Evolutionary conservation across 768 basidiomycete species (phyloP).

Genomic region (Lactarius sp.): DNA sequence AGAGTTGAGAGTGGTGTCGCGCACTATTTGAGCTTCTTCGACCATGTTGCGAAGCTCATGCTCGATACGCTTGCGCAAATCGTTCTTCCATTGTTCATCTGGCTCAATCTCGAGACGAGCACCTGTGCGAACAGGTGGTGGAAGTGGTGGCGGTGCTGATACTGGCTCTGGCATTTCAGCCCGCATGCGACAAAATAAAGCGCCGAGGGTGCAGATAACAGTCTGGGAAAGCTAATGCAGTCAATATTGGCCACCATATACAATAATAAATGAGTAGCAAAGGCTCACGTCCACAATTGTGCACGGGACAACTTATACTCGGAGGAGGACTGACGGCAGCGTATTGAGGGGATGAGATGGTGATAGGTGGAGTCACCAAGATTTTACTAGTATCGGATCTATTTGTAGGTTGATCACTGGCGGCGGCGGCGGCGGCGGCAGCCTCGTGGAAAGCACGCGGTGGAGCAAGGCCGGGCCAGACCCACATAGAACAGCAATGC

Average conservation of each 20-base stretch:
- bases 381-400: slow-evolving; percentile 8
- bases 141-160: slow-evolving; percentile 18
- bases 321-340: slow-evolving; percentile 12
- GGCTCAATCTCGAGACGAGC: no score
- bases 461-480: no score
- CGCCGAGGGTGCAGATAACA: slow-evolving; percentile 17
- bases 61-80: no score
- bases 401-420: slow-evolving; percentile 1
- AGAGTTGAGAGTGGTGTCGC: no score
- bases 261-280: background rate
- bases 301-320: slow-evolving; percentile 4
- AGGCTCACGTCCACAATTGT: slow-evolving; percentile 15
- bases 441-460: no score
- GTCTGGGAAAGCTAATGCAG: background rate
- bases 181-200: slow-evolving; percentile 12
- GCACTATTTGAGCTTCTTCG: no score
- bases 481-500: no score
- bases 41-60: no score
- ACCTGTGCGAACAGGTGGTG: slow-evolving; percentile 16
- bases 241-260: background rate
- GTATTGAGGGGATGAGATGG: slow-evolving; percentile 13
- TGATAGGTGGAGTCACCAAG: slow-evolving; percentile 11
- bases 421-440: no score
- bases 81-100: no score
- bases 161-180: slow-evolving; percentile 18